Evolutionary conservation across 139 green algal genomes (phyloP).

Genomic region (Eudorina sp.): DNA sequence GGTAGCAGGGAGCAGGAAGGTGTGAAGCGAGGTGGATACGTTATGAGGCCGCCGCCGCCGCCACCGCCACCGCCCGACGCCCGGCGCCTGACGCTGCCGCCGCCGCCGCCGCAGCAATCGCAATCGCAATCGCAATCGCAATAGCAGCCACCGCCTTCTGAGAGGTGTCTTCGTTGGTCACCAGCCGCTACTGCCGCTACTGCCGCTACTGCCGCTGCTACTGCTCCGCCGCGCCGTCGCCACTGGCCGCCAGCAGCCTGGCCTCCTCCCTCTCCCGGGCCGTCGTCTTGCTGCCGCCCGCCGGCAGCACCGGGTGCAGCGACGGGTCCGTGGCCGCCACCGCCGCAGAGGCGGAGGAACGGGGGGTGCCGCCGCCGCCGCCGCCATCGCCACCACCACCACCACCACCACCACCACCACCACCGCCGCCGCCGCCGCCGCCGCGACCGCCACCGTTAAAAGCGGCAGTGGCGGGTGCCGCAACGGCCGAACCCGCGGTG

Average conservation of each 20-base stretch:
- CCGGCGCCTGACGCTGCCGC: too few relatives aligned
- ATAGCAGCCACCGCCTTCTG: neutral
- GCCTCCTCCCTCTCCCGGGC: constrained; percentile 16
- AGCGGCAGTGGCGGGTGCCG: too few relatives aligned
- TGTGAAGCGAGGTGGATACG: too few relatives aligned
- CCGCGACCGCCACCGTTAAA: too few relatives aligned
- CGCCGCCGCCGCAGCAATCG: too few relatives aligned
- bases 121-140: neutral
- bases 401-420: too few relatives aligned
- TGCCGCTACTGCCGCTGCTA: too few relatives aligned
- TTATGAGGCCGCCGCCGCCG: too few relatives aligned
- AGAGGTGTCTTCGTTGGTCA: neutral
- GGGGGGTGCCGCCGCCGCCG: neutral
- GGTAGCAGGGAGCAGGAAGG: too few relatives aligned
- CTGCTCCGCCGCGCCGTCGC: neutral
- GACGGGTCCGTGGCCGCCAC: neutral
- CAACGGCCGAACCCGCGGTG: neutral
- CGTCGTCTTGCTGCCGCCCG: constrained; percentile 38
- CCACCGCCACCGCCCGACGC: too few relatives aligned
- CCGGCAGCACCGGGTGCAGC: constrained; percentile 28
- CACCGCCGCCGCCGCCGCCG: too few relatives aligned
- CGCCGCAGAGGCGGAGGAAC: neutral
- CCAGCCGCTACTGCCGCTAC: too few relatives aligned
- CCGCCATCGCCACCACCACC: neutral
- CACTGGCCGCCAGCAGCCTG: neutral